Evolutionary conservation across 768 basidiomycete species (phyloP), one percentile per base, ranked within the genome.

Genomic region (Trametes maxima): DNA sequence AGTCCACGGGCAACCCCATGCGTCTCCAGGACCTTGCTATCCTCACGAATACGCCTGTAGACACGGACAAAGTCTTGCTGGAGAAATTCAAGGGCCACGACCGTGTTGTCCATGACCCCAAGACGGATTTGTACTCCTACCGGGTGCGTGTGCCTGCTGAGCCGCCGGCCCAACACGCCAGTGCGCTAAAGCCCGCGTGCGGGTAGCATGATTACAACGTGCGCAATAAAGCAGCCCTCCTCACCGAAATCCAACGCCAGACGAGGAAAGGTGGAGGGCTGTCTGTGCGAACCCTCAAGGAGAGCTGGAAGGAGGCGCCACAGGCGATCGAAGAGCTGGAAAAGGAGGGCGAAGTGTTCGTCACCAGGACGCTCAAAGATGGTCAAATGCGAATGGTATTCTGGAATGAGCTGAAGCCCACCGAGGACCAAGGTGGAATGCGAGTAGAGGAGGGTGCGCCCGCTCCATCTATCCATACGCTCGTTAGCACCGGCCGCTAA

Each of bases 291-390:
- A 81, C 86, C 1, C 77, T 97, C 43, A 94, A 95, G 69, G 94
- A 96, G 71, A 89, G 90, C 14, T 97, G 94, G 93, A 90, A 92
- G 67, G 90, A 92, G 65, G 90, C 94, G 0, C 88, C 89, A 1
- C 76, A 80, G 45, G 91, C 90, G 0, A 87, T 95, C 45, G 92
- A 94, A 70, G 92, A 95, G 73, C 79, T 95, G n/a, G 92, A 94
- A 72, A 84, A 89, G 69, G 89, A 92, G 67, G 93, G 92, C 0
- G 90, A 94, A 57, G 91, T 94, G 1, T 80, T 94, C 42, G 90
- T 94, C n/a, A 95, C 90, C 17, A 82, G 94, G 46, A 91, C 91
- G 0, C 76, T 83, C 49, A 95, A 93, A 70, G 92, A 95, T 67
- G 89, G 89, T 0, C 88, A 91, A 65, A 76, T 90, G 70, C 82